A percentile compares a stretch with the other conserved stretches of the same genome.
These are phyloP conservation scores for Auriscalpium orientale DNA, from an alignment of 768 basidiomycete species.

Conservation along the genomic window DNA sequence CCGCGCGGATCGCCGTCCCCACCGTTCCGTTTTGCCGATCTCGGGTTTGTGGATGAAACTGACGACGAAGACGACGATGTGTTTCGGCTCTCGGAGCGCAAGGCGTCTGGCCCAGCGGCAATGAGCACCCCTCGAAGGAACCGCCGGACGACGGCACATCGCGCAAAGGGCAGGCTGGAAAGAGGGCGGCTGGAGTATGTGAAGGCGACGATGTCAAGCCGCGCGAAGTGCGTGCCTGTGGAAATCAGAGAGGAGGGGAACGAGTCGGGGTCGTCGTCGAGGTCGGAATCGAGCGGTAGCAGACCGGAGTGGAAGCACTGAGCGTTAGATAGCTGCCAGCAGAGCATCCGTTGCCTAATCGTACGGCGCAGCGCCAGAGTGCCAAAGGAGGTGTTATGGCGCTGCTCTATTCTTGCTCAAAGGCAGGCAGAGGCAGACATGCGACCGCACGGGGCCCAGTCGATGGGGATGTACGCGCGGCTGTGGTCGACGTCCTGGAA, in stretches of 20 bases:
- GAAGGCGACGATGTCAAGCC: conserved; percentile 7
- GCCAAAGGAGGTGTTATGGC: no score
- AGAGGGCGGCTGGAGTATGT: conserved; percentile 5
- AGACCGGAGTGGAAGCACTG: conserved; percentile 13
- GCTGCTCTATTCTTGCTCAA: no score
- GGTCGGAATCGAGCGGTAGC: not conserved
- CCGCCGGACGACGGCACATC: not conserved
- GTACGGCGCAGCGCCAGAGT: not conserved
- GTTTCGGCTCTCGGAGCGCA: not conserved
- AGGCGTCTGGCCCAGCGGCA: conserved; percentile 5
- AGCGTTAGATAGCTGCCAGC: not conserved
- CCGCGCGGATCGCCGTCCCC: not conserved
- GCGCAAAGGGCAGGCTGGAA: not conserved
- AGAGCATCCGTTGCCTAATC: not conserved
- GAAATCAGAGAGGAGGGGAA: conserved; percentile 2
- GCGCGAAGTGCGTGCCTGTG: not conserved
- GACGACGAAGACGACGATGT: conserved; percentile 5
- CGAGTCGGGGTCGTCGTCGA: conserved; percentile 6
- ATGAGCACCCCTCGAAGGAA: conserved; percentile 6
- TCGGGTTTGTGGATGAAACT: not conserved
- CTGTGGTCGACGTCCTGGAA: no score
- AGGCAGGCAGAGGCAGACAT: no score
- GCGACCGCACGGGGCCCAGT: no score
- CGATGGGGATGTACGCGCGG: no score
- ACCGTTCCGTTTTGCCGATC: conserved; percentile 3